phyloP scores from a whole-genome alignment of 768 basidiomycete genomes.

The Candolleomyces aberdarensis region DNA sequence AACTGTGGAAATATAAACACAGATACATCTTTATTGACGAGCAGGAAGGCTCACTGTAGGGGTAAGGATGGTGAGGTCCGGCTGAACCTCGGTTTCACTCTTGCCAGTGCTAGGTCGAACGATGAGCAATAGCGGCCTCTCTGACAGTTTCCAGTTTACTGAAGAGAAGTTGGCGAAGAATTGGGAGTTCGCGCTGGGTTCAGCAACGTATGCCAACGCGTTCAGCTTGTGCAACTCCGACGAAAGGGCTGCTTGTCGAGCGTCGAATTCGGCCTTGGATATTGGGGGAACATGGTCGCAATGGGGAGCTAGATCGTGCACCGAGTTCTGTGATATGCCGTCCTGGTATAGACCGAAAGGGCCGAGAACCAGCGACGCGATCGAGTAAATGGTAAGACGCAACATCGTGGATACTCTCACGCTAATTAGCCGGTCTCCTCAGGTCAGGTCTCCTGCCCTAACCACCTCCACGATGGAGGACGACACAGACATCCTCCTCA shows the following conservation, averaged over 20 bases:
- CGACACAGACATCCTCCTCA: slow-evolving; percentile 71
- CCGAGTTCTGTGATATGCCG: not conserved
- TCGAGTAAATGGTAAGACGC: not conserved
- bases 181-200: slow-evolving; percentile 68
- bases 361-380: slow-evolving; percentile 1
- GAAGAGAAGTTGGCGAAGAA: slow-evolving; percentile 74
- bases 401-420: slow-evolving; percentile 3
- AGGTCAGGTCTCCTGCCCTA: not conserved
- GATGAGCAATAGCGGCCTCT: slow-evolving; percentile 73
- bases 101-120: slow-evolving; percentile 39
- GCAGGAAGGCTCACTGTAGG: slow-evolving; percentile 38
- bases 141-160: slow-evolving; percentile 66
- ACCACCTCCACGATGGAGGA: slow-evolving; percentile 30
- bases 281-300: slow-evolving; percentile 53
- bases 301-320: slow-evolving; percentile 27
- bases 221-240: slow-evolving; percentile 44
- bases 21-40: not conserved
- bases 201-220: slow-evolving; percentile 71
- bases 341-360: not conserved
- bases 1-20: slow-evolving; percentile 35
- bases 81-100: slow-evolving; percentile 18
- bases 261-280: slow-evolving; percentile 38
- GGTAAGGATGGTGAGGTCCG: slow-evolving; percentile 61
- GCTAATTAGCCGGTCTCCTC: not conserved
- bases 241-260: slow-evolving; percentile 55